Base-by-base conservation (phyloP, 768 basidiomycete genomes). In the Calocybe indica region DNA sequence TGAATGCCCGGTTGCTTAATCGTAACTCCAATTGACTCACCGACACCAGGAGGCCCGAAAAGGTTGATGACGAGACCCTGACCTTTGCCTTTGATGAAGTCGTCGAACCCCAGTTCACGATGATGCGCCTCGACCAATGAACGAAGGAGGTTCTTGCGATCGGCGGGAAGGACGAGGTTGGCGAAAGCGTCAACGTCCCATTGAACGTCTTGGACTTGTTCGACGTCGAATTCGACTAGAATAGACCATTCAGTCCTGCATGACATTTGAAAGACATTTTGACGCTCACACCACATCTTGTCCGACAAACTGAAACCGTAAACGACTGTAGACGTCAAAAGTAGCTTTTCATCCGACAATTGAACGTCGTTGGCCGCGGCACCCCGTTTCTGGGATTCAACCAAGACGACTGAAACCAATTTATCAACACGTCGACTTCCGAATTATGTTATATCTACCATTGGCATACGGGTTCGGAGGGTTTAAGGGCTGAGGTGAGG, bases 61-160 rank as follows among this genome's bases (percentile, higher is more conserved):
- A 78, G 63, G 47, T 77, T 76, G 41, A 81, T 66, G 13, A 84
- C 76, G 9, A 60, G 49, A 4, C 58, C 58, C 30, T 78, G 76
- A 0, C 81, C 82, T 56, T 84, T 83, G 33, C 80, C 81, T 55
- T 74, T 76, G 60, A 83, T 77, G 50, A 82, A 79, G 49, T 83
- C 81, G 46, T 79, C 77, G 52, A 79, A 75, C 12, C 73, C 75
- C 5, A 74, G 55, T 49, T 73, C 73, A 11, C 65, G 65, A 55
- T 77, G 76, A 53, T 82, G 79, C 1, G 78, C 73, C 52, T 79
- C 78, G n/a, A 80, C 73, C 2, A 80, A 70, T 2, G 79, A 77
- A 42, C 73, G 74, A 15, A 81, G 65, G 2, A 82, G 71, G 11
- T 72, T 63, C 63, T 81, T 83, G 37, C 75, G 70, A 36, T 69